Conservation (phyloP, 2,329 filamentous ascomycete species). For the Pseudocercospora crystallina region DNA sequence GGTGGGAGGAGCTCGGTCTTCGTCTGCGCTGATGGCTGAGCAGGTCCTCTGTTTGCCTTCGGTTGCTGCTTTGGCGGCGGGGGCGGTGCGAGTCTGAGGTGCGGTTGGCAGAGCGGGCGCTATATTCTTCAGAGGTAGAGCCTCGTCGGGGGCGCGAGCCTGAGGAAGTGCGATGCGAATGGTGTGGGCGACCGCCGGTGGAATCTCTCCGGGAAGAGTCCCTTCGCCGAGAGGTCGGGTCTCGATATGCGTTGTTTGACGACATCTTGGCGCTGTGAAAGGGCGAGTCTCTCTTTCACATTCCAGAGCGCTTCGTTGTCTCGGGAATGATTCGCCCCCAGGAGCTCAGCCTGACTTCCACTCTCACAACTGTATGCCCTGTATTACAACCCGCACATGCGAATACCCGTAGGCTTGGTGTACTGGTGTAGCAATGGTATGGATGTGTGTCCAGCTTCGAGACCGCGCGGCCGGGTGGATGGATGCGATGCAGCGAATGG, state of each 20-base stretch:
- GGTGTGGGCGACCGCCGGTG: constrained; percentile 6
- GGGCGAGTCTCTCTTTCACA: constrained; percentile 1
- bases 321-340: background rate
- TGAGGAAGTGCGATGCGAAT: constrained; percentile 40
- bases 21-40: constrained; percentile 21
- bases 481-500: too few relatives aligned
- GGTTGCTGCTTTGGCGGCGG: constrained; percentile 24
- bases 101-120: constrained; percentile 57
- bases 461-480: too few relatives aligned
- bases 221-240: constrained; percentile 11
- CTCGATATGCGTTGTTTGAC: constrained; percentile 13
- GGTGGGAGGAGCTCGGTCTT: constrained; percentile 26
- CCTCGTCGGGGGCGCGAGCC: constrained; percentile 64
- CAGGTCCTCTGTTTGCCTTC: constrained; percentile 20
- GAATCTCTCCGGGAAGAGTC: constrained; percentile 15
- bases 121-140: constrained; percentile 50
- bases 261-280: constrained; percentile 19
- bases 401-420: too few relatives aligned
- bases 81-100: constrained; percentile 22
- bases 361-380: too few relatives aligned
- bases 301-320: constrained; percentile 12
- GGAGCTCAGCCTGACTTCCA: background rate
- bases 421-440: too few relatives aligned
- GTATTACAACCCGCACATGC: too few relatives aligned
- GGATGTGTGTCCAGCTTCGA: too few relatives aligned